phyloP scores from a whole-genome alignment of 306 rosid species.

The Prunus mira region DNA sequence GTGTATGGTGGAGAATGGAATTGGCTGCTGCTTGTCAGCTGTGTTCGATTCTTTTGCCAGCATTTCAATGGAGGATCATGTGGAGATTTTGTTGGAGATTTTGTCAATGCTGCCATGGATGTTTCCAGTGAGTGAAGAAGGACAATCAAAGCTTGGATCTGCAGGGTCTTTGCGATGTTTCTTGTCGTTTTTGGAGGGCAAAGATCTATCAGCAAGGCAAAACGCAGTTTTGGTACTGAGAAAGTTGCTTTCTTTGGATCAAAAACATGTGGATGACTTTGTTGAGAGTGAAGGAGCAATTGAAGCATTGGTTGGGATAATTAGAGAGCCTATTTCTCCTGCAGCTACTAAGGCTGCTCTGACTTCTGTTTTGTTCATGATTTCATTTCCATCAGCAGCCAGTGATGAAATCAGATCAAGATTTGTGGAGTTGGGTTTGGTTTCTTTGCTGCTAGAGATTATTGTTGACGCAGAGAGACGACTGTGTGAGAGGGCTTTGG shows the following conservation, averaged over 20 bases:
- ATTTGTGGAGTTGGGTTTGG: constrained; percentile 66
- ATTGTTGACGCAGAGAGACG: constrained; percentile 66
- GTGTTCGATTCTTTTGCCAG: constrained; percentile 48
- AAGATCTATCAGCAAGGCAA: constrained; percentile 52
- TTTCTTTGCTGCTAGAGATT: constrained; percentile 50
- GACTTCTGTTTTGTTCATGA: constrained; percentile 48
- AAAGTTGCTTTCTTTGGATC: constrained; percentile 33
- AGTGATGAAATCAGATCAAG: constrained; percentile 23
- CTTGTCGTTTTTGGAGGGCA: constrained; percentile 44
- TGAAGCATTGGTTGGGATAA: constrained; percentile 54
- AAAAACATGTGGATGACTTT: constrained; percentile 33
- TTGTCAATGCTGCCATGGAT: constrained; percentile 51
- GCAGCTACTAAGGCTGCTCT: constrained; percentile 59
- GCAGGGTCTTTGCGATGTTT: constrained; percentile 36
- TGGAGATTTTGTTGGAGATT: constrained; percentile 47
- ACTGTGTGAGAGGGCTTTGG: constrained; percentile 58
- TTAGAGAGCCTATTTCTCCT: constrained; percentile 42
- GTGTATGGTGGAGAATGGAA: constrained; percentile 42
- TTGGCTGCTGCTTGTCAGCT: constrained; percentile 35
- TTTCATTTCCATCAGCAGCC: constrained; percentile 27
- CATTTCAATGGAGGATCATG: constrained; percentile 30
- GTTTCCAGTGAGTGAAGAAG: constrained; percentile 45
- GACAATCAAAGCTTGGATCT: constrained; percentile 41
- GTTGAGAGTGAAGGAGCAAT: constrained; percentile 43
- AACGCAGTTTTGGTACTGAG: constrained; percentile 57